Evolutionary conservation across 139 green algal genomes (phyloP), one percentile per base, ranked within the genome.

Genomic region (Chlorella vulgaris): DNA sequence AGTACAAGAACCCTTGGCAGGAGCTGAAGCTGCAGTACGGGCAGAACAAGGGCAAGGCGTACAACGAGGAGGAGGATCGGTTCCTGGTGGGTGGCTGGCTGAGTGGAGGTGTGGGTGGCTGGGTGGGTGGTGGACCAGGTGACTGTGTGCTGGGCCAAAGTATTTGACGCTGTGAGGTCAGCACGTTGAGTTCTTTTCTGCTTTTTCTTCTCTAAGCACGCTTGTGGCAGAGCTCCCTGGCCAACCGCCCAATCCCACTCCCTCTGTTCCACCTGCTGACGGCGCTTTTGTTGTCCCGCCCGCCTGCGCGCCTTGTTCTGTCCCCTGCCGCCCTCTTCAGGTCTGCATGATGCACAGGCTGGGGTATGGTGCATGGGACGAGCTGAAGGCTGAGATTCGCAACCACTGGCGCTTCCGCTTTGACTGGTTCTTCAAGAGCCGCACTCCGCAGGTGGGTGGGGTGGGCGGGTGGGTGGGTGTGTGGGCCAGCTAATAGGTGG

Each of bases 391-490:
- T 35, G 95, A 96, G 80, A 94, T 99, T 73, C 91, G 96, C 50
- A 91, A 93, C 65, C 91, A 84, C 80, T 98, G 93, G 93, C 85
- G 95, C 50, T 99, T 99, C 92, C 90, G 97, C 42, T 99, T 99
- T 82, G 97, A 99, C 90, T 99, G 97, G 97, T 99, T 98, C 89
- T 94, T 99, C 87, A 99, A 99, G 91, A 95, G 86, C 70, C 90
- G 97, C 76, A 98, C 92, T 18, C 94, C 96, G 36, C 85, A 90
- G 86, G 86, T 86, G 47, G 2, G 85, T 18, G 28, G 15, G 55
- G 8, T 8, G 18, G 55, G 5, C 18, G 22, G 28, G 22, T 10
- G 10, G 13, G 15, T 58, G 47, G 47, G 47, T 58, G 47, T 55
- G 39, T 60, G 50, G 33, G 24, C 36, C 26, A 58, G 73, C 29